Evolutionary conservation across 2,329 filamentous ascomycete species (phyloP).

Genomic region (Cercospora sojina): DNA sequence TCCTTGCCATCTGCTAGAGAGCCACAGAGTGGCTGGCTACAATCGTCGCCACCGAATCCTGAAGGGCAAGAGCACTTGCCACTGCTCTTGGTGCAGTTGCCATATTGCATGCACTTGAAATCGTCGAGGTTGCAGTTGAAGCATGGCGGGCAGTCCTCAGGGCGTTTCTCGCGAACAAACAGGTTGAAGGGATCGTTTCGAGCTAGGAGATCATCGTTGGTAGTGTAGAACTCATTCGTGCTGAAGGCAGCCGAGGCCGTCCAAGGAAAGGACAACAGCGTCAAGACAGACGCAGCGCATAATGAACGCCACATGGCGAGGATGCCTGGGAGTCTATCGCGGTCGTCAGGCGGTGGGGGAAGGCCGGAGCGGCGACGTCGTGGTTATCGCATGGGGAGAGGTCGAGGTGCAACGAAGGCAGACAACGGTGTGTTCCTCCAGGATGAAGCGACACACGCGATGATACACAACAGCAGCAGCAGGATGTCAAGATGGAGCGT

Average conservation of each 20-base stretch:
- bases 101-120: constrained; percentile 88
- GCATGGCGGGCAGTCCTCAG: constrained; percentile 78
- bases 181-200: constrained; percentile 25
- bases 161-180: constrained; percentile 68
- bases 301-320: constrained; percentile 32
- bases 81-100: constrained; percentile 81
- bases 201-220: constrained; percentile 33
- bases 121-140: constrained; percentile 97
- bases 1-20: constrained; percentile 79
- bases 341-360: background rate
- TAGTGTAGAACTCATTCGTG: constrained; percentile 32
- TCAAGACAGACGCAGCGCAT: constrained; percentile 25
- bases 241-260: constrained; percentile 23
- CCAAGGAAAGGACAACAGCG: constrained; percentile 28
- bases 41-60: constrained; percentile 93
- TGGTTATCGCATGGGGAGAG: constrained; percentile 2
- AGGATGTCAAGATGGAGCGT: background rate
- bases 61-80: constrained; percentile 90
- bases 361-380: background rate
- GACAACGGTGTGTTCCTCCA: background rate
- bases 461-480: background rate
- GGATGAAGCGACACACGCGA: constrained; percentile 4
- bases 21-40: constrained; percentile 85
- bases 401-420: background rate
- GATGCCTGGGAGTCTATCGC: background rate